These are phyloP conservation scores for Stemphylium lycopersici DNA, from an alignment of 2,329 filamentous ascomycete species.

Conservation along the genomic window DNA sequence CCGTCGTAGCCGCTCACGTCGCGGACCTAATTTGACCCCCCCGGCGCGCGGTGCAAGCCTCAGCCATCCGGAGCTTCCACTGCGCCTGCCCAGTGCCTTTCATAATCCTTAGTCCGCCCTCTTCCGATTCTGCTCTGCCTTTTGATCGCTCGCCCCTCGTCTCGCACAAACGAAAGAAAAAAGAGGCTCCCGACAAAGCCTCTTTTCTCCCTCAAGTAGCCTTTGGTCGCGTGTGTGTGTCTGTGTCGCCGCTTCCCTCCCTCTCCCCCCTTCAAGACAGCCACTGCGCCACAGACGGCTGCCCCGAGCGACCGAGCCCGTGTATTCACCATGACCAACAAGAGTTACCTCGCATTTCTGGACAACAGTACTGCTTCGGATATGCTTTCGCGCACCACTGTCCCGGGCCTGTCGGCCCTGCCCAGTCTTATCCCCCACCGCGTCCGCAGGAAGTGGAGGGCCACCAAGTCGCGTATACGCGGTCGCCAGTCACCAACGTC, in stretches of 20 bases:
- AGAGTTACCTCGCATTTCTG: constrained; percentile 45
- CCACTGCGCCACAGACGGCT: constrained; percentile 13
- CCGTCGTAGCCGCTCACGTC: constrained; percentile 20
- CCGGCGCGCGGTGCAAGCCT: constrained; percentile 35
- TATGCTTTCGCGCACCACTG: constrained; percentile 52
- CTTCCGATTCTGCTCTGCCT: constrained; percentile 19
- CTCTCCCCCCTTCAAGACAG: background rate
- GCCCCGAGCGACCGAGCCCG: constrained; percentile 10
- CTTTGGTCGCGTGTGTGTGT: constrained; percentile 27
- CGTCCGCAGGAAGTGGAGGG: constrained; percentile 68
- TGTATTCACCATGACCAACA: constrained; percentile 37
- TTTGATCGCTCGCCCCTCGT: constrained; percentile 9
- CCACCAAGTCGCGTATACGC: constrained; percentile 67
- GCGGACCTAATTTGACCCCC: constrained; percentile 33
- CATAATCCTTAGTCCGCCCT: constrained; percentile 39
- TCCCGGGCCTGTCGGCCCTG: constrained; percentile 57
- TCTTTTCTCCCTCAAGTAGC: constrained; percentile 17
- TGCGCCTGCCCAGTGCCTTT: constrained; percentile 23
- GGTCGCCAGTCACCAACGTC: constrained; percentile 71
- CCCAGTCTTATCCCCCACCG: constrained; percentile 66
- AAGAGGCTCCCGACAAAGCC: constrained; percentile 7
- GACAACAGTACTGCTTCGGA: constrained; percentile 33
- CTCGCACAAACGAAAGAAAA: background rate
- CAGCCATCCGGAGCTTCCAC: constrained; percentile 42
- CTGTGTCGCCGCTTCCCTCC: constrained; percentile 21